Conservation (phyloP, 2,329 filamentous ascomycete genomes). For the Clonostachys rhizophaga region DNA sequence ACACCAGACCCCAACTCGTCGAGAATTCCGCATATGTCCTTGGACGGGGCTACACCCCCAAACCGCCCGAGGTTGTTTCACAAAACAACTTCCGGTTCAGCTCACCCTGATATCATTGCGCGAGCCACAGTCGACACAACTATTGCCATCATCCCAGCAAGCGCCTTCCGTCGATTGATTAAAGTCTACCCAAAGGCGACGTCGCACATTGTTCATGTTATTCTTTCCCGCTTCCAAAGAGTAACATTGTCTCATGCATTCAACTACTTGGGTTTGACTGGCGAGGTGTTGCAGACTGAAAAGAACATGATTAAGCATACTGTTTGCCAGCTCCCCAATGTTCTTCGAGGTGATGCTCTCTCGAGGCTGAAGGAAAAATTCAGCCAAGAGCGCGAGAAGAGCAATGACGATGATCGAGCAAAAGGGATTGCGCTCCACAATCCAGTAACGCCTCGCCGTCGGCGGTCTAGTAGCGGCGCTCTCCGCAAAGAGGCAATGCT, state of each 20-base stretch:
- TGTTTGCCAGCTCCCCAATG: slow-evolving; percentile 84
- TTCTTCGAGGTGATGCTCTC: slow-evolving; percentile 78
- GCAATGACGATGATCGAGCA: slow-evolving; percentile 69
- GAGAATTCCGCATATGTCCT: slow-evolving; percentile 68
- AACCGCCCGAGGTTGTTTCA: slow-evolving; percentile 32
- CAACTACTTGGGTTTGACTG: slow-evolving; percentile 87
- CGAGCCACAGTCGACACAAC: slow-evolving; percentile 94
- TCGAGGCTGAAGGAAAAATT: slow-evolving; percentile 92
- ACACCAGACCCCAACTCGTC: slow-evolving; percentile 19
- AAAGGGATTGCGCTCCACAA: slow-evolving; percentile 98
- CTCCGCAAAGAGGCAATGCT: slow-evolving; percentile 76
- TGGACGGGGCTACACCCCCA: slow-evolving; percentile 45
- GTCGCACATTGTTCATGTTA: slow-evolving; percentile 96
- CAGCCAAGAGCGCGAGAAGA: slow-evolving; percentile 73
- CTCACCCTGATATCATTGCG: slow-evolving; percentile 96
- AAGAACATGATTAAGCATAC: slow-evolving; percentile 93
- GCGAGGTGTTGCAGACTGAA: slow-evolving; percentile 88
- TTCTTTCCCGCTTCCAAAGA: slow-evolving; percentile 86
- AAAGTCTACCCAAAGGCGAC: slow-evolving; percentile 94
- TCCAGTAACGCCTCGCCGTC: slow-evolving; percentile 56
- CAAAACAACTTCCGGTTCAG: slow-evolving; percentile 61
- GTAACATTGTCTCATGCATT: slow-evolving; percentile 94
- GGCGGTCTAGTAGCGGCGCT: slow-evolving; percentile 63
- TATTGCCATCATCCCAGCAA: slow-evolving; percentile 96
- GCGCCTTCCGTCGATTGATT: slow-evolving; percentile 88